A percentile compares a stretch with the other conserved stretches of the same genome.
phyloP scores from a whole-genome alignment of 805 yeast species.

The Myxozyma vanderwaltii region DNA sequence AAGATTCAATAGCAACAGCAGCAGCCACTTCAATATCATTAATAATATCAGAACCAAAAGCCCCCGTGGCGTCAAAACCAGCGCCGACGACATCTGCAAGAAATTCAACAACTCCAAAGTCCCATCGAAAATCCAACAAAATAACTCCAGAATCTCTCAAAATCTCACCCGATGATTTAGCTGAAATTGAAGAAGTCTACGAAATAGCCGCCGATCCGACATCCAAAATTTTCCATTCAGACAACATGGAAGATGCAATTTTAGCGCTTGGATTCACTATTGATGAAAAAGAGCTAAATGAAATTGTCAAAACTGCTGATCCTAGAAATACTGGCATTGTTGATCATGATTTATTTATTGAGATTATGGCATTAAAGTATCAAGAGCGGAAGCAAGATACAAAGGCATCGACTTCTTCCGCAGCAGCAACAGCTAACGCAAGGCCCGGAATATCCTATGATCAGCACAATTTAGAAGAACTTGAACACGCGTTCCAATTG shows the following conservation, averaged over 20 bases:
- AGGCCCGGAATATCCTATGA: no score
- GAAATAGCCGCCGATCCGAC: slow-evolving; percentile 18
- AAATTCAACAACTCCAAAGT: not conserved
- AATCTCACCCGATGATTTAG: slow-evolving; percentile 1
- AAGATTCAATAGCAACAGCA: no score
- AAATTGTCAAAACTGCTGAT: slow-evolving; percentile 23
- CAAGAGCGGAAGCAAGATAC: slow-evolving; percentile 9
- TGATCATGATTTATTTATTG: slow-evolving; percentile 39
- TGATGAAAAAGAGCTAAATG: slow-evolving; percentile 24
- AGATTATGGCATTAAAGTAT: slow-evolving; percentile 30
- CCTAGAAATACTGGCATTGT: slow-evolving; percentile 36
- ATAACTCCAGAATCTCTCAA: not conserved
- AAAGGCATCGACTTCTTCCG: not conserved
- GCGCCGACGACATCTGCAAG: not conserved
- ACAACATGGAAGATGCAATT: slow-evolving; percentile 38
- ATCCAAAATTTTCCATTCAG: slow-evolving; percentile 28
- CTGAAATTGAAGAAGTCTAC: slow-evolving; percentile 25
- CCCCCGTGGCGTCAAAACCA: no score
- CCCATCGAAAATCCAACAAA: not conserved
- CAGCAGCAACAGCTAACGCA: not conserved
- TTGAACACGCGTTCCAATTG: slow-evolving; percentile 30
- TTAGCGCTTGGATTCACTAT: slow-evolving; percentile 37
- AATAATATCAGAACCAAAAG: no score
- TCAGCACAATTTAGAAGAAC: slow-evolving; percentile 1
- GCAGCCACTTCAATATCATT: no score